A percentile compares a stretch with the other conserved stretches of the same genome.
These are phyloP conservation scores for Fusarium coffeatum DNA, from an alignment of 2,329 filamentous ascomycete genomes.

Conservation along the genomic window DNA sequence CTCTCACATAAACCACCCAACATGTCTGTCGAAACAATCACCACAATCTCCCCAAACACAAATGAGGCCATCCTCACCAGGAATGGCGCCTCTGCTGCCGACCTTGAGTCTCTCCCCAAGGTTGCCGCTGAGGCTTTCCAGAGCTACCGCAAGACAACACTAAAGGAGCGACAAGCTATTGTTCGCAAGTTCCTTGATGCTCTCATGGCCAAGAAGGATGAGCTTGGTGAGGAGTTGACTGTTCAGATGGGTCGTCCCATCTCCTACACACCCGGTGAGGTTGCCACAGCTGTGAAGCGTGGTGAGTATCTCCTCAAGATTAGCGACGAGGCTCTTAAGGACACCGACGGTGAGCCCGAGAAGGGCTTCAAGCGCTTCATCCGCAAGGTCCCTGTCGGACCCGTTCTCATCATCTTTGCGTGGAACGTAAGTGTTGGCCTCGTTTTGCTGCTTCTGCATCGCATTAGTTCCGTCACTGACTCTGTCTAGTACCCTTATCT, in stretches of 20 bases:
- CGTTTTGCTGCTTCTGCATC: not conserved
- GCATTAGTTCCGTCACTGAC: constrained; percentile 13
- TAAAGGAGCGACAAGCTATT: constrained; percentile 81
- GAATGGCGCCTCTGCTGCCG: constrained; percentile 75
- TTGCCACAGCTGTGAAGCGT: constrained; percentile 85
- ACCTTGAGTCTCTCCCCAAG: constrained; percentile 78
- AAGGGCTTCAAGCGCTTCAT: constrained; percentile 92
- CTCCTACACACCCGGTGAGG: constrained; percentile 83
- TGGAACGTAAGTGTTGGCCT: constrained; percentile 81
- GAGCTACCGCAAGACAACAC: constrained; percentile 78
- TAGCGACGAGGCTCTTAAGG: constrained; percentile 79
- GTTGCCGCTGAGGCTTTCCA: constrained; percentile 80
- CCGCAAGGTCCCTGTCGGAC: constrained; percentile 86
- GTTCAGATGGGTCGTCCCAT: constrained; percentile 97
- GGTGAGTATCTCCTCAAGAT: constrained; percentile 89
- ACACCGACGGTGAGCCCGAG: constrained; percentile 85
- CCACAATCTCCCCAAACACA: constrained; percentile 90
- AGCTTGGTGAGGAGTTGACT: constrained; percentile 84
- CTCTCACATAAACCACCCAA: constrained; percentile 16
- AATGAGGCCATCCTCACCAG: constrained; percentile 86
- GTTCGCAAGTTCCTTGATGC: constrained; percentile 82
- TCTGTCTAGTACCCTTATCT: constrained; percentile 85
- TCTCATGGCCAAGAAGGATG: constrained; percentile 78
- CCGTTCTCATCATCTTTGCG: constrained; percentile 88
- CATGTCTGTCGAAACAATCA: constrained; percentile 74